Evolutionary conservation across 768 basidiomycete genomes (phyloP).

Genomic region (Panaeolus papilionaceus): DNA sequence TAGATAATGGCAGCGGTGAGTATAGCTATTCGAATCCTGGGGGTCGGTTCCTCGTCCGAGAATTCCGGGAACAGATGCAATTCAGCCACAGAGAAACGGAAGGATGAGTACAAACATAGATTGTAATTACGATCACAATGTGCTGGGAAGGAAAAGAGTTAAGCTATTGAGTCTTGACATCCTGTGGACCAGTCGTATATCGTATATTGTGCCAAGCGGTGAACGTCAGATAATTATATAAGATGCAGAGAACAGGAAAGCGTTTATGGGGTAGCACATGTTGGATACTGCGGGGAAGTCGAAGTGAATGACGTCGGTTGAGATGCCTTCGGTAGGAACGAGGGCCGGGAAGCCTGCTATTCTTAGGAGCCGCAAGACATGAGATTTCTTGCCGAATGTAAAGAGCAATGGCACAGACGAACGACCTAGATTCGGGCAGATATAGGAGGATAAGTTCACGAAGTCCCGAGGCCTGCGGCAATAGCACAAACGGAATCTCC

Average conservation of each 20-base stretch:
- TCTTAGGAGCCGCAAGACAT: not conserved
- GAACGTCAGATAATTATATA: not conserved
- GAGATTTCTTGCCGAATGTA: not conserved
- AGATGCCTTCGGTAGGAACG: constrained; percentile 11
- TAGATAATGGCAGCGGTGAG: not conserved
- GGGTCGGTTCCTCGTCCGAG: not conserved
- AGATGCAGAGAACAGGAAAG: not conserved
- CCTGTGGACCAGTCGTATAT: not conserved
- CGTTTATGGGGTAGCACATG: not conserved
- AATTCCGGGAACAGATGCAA: not conserved
- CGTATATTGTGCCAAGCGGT: not conserved
- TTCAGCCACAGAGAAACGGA: constrained; percentile 3
- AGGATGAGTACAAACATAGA: not conserved
- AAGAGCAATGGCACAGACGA: not conserved
- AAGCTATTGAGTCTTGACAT: constrained; percentile 3
- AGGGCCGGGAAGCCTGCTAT: not conserved
- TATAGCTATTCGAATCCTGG: not conserved
- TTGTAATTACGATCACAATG: not conserved
- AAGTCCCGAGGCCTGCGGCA: not conserved
- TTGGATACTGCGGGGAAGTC: constrained; percentile 9
- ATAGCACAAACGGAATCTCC: not conserved
- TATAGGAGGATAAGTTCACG: not conserved
- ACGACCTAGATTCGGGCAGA: not conserved
- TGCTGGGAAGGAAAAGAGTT: not conserved
- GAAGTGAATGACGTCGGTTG: constrained; percentile 1